Evolutionary conservation across 306 rosid species (phyloP).

Genomic region (Phaseolus lunatus): DNA sequence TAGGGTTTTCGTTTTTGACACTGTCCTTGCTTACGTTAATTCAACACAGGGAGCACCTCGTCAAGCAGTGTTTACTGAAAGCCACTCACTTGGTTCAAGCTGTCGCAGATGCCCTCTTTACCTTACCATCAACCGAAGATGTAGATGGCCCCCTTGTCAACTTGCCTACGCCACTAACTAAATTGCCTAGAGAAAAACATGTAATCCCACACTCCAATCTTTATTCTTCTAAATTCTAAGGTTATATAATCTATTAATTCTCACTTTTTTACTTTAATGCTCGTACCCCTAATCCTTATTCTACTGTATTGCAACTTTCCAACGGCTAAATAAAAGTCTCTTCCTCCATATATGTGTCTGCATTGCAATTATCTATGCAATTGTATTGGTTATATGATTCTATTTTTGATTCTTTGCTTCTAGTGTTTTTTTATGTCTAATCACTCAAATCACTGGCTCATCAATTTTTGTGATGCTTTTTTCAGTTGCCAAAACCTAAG

Average conservation of each 20-base stretch:
- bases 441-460: slow-evolving; percentile 11
- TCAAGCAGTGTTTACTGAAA: slow-evolving; percentile 63
- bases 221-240: neutral
- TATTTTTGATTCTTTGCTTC: neutral
- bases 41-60: slow-evolving; percentile 65
- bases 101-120: slow-evolving; percentile 72
- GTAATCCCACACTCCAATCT: slow-evolving; percentile 46
- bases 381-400: neutral
- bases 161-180: slow-evolving; percentile 73
- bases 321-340: neutral
- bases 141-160: slow-evolving; percentile 82
- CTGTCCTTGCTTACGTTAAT: neutral
- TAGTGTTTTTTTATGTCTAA: neutral
- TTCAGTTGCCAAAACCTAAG: slow-evolving; percentile 79
- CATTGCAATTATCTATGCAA: neutral
- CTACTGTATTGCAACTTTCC: slow-evolving; percentile 6
- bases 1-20: neutral
- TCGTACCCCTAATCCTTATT: neutral
- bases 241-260: neutral
- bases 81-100: slow-evolving; percentile 85
- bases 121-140: slow-evolving; percentile 74
- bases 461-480: slow-evolving; percentile 32
- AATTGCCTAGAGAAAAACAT: slow-evolving; percentile 87
- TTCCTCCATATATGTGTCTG: neutral
- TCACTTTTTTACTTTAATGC: neutral